A percentile compares a stretch with the other conserved stretches of the same genome.
These are phyloP conservation scores for Stromatinia cepivora DNA, from an alignment of 2,329 filamentous ascomycete species.

Conservation along the genomic window DNA sequence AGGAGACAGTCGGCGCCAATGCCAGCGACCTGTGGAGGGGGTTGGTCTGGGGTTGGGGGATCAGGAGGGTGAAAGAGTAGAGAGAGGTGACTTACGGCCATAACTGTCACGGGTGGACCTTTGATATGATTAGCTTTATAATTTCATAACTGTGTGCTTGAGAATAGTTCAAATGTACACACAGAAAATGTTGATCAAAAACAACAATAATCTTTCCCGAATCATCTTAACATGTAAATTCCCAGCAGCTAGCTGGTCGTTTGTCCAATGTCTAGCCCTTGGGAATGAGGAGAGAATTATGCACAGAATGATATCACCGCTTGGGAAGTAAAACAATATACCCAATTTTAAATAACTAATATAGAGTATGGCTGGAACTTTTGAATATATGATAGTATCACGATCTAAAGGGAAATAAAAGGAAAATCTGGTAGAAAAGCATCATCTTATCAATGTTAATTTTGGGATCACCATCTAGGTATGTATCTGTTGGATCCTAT, in stretches of 20 bases:
- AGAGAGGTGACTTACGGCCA: constrained; percentile 25
- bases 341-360: too few relatives aligned
- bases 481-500: neutral
- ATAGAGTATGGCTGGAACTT: too few relatives aligned
- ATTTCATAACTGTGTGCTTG: neutral
- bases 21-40: constrained; percentile 28
- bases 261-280: neutral
- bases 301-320: too few relatives aligned
- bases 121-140: neutral
- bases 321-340: too few relatives aligned
- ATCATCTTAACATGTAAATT: constrained; percentile 22
- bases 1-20: constrained; percentile 32
- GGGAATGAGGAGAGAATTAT: too few relatives aligned
- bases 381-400: neutral
- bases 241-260: neutral
- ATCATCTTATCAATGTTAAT: neutral
- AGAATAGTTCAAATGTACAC: neutral
- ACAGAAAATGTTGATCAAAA: constrained; percentile 35
- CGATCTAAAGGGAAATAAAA: neutral
- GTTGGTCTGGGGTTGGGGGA: neutral
- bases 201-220: constrained; percentile 26
- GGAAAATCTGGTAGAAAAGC: neutral
- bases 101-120: constrained; percentile 35
- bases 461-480: neutral
- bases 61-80: neutral